Conservation (phyloP, 2,329 filamentous ascomycete species). For the Microsporum canis region DNA sequence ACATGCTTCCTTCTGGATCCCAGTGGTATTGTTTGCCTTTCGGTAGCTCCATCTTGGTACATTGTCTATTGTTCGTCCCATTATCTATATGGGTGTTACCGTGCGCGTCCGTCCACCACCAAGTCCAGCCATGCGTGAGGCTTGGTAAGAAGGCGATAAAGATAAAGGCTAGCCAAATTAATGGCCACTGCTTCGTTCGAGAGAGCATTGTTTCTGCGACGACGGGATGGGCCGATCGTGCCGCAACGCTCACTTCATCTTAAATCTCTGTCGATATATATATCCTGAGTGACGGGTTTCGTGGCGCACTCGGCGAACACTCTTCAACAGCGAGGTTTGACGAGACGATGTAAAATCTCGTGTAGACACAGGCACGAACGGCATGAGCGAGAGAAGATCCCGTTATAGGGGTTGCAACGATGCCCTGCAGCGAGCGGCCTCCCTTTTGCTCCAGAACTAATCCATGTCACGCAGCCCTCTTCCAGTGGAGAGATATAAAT, state of each 20-base stretch:
- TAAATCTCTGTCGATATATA: not conserved
- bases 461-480: not conserved
- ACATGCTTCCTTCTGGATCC: slow-evolving; percentile 5
- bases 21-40: slow-evolving; percentile 10
- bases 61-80: not conserved
- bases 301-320: not conserved
- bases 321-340: not conserved
- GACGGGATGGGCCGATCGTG: not conserved
- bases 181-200: not conserved
- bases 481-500: not conserved
- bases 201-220: not conserved
- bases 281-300: not conserved
- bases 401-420: not conserved
- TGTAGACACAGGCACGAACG: not conserved
- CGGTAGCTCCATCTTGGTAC: slow-evolving; percentile 5
- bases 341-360: not conserved
- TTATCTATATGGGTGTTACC: slow-evolving; percentile 4
- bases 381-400: not conserved
- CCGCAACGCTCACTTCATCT: not conserved
- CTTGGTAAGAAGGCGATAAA: not conserved
- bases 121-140: slow-evolving; percentile 8
- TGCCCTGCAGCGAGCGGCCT: not conserved
- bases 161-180: not conserved
- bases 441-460: not conserved
- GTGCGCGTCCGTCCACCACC: slow-evolving; percentile 5